Conservation (phyloP, 2,329 filamentous ascomycete species). For the Trichoderma afroharzianum region DNA sequence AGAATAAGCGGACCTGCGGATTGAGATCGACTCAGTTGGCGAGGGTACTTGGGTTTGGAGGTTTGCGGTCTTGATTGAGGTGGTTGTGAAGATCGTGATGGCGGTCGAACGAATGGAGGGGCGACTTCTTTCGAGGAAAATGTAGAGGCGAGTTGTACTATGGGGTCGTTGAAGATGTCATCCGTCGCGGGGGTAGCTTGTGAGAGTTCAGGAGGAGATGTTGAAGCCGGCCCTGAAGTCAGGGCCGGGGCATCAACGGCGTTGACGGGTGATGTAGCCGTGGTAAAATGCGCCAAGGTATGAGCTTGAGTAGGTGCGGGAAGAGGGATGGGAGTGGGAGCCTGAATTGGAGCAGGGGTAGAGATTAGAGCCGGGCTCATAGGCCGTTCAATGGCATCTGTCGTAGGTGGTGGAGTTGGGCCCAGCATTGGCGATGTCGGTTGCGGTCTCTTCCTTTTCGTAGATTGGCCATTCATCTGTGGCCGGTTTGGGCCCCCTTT, state of each 20-base stretch:
- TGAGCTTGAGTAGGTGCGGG: conserved; percentile 4
- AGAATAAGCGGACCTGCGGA: conserved; percentile 37
- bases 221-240: conserved; percentile 7
- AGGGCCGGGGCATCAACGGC: not conserved
- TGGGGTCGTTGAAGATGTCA: conserved; percentile 10
- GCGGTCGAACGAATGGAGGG: not conserved
- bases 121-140: conserved; percentile 10
- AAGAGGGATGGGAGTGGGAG: conserved; percentile 5
- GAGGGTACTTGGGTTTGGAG: conserved; percentile 22
- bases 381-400: conserved; percentile 34
- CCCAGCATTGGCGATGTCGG: conserved; percentile 25
- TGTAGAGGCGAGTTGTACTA: conserved; percentile 15
- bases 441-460: conserved; percentile 22
- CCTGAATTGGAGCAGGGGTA: not conserved
- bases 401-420: conserved; percentile 39
- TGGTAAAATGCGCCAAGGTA: not conserved
- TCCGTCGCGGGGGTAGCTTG: conserved; percentile 11
- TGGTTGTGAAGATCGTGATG: conserved; percentile 3
- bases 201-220: conserved; percentile 18
- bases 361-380: conserved; percentile 25
- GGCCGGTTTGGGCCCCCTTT: conserved; percentile 22
- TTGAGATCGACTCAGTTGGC: conserved; percentile 34
- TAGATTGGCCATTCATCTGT: conserved; percentile 13
- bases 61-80: conserved; percentile 1
- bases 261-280: not conserved